Evolutionary conservation across 345 rosid species (phyloP).

Genomic region (Populus nigra): DNA sequence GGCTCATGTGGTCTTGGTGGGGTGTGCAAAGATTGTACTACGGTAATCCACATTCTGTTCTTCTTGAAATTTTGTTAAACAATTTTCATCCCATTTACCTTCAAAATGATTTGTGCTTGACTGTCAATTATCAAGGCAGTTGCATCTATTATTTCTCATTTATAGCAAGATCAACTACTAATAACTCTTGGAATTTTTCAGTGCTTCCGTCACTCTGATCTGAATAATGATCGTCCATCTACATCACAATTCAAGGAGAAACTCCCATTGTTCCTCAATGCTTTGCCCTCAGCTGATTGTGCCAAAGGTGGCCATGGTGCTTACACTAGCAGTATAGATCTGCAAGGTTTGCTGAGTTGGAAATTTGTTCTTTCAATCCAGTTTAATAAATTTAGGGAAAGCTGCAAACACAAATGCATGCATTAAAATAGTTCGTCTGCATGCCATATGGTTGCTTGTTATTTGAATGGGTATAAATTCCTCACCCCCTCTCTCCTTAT

Average conservation of each 20-base stretch:
- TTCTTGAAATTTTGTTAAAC: background rate
- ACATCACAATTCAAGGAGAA: constrained; percentile 80
- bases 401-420: background rate
- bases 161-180: constrained; percentile 4
- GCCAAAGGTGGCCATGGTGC: constrained; percentile 99
- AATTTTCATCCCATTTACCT: background rate
- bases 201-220: constrained; percentile 94
- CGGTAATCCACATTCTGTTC: constrained; percentile 48
- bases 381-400: background rate
- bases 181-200: constrained; percentile 37
- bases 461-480: background rate
- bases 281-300: constrained; percentile 95
- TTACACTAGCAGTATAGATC: constrained; percentile 79
- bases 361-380: constrained; percentile 1
- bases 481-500: constrained; percentile 13
- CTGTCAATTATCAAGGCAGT: background rate
- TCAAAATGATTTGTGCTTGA: background rate
- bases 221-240: constrained; percentile 79
- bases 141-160: constrained; percentile 11
- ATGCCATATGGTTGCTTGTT: background rate
- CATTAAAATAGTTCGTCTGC: background rate
- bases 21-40: constrained; percentile 93
- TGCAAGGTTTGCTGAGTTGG: constrained; percentile 55
- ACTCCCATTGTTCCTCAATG: constrained; percentile 94
- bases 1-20: constrained; percentile 61